Conservation (phyloP, 1,284 basidiomycete genomes). For the Farysia itapuensis region DNA sequence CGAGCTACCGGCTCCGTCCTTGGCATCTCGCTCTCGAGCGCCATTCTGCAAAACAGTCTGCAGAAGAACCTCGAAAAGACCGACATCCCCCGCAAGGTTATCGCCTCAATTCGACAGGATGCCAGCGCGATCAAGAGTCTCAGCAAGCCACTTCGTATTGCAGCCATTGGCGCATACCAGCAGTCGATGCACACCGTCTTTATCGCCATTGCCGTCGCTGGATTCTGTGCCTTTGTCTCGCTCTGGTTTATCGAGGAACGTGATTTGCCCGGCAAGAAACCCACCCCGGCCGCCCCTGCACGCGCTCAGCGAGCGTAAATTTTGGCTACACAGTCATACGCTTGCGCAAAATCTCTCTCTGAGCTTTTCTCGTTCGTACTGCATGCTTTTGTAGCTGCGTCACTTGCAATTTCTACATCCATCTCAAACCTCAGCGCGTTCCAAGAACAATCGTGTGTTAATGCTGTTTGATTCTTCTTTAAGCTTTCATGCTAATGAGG, state of each 20-base stretch:
- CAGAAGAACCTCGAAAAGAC: constrained; percentile 47
- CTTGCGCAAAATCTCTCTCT: too few relatives aligned
- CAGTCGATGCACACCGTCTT: constrained; percentile 60
- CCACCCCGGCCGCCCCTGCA: constrained; percentile 20
- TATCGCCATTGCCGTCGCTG: constrained; percentile 55
- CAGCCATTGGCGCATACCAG: constrained; percentile 59
- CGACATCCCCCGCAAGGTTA: constrained; percentile 51
- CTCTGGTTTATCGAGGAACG: constrained; percentile 59
- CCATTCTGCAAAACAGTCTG: constrained; percentile 60
- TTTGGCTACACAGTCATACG: too few relatives aligned
- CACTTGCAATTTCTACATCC: too few relatives aligned
- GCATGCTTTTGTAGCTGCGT: too few relatives aligned
- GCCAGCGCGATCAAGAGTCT: constrained; percentile 53
- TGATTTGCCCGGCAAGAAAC: constrained; percentile 55
- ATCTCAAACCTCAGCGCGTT: too few relatives aligned
- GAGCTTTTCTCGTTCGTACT: too few relatives aligned
- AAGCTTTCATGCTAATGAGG: too few relatives aligned
- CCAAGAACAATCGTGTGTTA: too few relatives aligned
- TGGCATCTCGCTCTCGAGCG: constrained; percentile 60
- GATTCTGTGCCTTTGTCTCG: constrained; percentile 51
- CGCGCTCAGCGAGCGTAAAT: constrained; percentile 10
- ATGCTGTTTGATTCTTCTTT: too few relatives aligned
- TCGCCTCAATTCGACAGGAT: constrained; percentile 56
- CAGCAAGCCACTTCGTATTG: constrained; percentile 35
- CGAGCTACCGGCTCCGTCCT: constrained; percentile 60